Evolutionary conservation across 306 rosid genomes (phyloP), one percentile per base, ranked within the genome.

Genomic region (Rosa lucieae): DNA sequence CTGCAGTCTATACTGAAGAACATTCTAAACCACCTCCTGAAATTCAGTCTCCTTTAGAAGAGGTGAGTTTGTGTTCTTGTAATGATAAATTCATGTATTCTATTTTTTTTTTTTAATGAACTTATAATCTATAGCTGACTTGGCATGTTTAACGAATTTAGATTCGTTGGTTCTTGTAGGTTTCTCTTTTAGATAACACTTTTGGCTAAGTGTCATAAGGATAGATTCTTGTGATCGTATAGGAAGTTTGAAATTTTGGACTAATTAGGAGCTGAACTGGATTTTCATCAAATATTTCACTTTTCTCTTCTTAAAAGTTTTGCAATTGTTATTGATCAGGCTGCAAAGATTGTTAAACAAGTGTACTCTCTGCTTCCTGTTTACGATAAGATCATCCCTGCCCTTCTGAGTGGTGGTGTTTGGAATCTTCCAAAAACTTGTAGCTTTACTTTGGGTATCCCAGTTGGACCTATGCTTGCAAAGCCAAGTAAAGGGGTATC

Each of bases 381-480:
- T 77, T 92, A 93, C 78, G 94, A 89, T 84, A 90, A 88, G 83
- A 87, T 95, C 72, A 79, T 93, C 70, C 88, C 92, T 77, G 94
- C 91, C 53, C 92, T 95, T 79, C 90, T 95, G 75, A 75, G 61
- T 37, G 85, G 82, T 75, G 98, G 98, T 75, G 87, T 93, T 55
- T 95, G 99, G 97, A 84, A 82, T 79, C 97, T 95, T 83, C 90
- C 88, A 66, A 70, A 78, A 72, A 82, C 83, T 0, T 95, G 98
- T 86, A 88, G 76, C 82, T 95, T 95, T 74, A 91, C 96, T 76
- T 93, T 78, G 42, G 98, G 99, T 78, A 81, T 95, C 76, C 99
- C 97, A 49, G 89, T 95, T 72, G 93, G 96, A 79, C 98, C 99
- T 74, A 95, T 95, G 99, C 83, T 95, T 67, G 92, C 98, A 76